Evolutionary conservation across 495 filamentous ascomycete genomes (phyloP).

Genomic region (Penicilliopsis zonata): DNA sequence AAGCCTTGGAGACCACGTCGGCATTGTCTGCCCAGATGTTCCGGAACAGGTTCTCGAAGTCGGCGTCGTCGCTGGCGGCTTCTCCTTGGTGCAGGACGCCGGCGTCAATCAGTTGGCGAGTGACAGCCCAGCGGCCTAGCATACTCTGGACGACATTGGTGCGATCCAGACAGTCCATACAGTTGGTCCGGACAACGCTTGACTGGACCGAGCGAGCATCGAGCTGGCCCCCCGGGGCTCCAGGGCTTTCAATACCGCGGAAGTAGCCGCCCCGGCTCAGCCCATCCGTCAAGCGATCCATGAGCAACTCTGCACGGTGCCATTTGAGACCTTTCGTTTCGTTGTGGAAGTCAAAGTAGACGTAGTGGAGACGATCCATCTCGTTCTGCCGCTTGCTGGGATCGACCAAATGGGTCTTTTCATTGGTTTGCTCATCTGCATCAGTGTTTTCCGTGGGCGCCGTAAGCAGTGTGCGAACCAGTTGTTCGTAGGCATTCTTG

Average conservation of each 20-base stretch:
- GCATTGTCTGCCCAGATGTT: constrained; percentile 98
- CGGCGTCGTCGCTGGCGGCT: constrained; percentile 53
- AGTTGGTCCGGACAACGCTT: constrained; percentile 89
- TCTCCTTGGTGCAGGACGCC: constrained; percentile 62
- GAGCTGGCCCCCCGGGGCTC: constrained; percentile 50
- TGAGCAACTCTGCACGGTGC: constrained; percentile 78
- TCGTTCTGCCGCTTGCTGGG: constrained; percentile 43
- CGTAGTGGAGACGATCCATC: constrained; percentile 78
- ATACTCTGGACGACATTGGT: constrained; percentile 97
- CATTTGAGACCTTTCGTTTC: constrained; percentile 90
- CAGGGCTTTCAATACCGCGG: constrained; percentile 77
- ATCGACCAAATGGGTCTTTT: constrained; percentile 73
- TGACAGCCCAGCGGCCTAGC: constrained; percentile 79
- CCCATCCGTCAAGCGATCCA: constrained; percentile 64
- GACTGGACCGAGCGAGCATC: constrained; percentile 71
- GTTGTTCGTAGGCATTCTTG: constrained; percentile 85
- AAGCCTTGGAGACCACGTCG: constrained; percentile 81
- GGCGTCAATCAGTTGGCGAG: constrained; percentile 72
- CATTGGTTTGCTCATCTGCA: constrained; percentile 43
- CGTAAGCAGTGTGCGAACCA: constrained; percentile 62
- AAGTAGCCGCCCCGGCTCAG: constrained; percentile 77
- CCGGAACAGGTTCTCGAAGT: constrained; percentile 79
- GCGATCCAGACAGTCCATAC: constrained; percentile 97
- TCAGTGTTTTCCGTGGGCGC: constrained; percentile 52
- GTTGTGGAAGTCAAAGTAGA: constrained; percentile 97